These are phyloP conservation scores for Leucoagaricus sp. DNA, from an alignment of 1,284 basidiomycete species.

Conservation along the genomic window DNA sequence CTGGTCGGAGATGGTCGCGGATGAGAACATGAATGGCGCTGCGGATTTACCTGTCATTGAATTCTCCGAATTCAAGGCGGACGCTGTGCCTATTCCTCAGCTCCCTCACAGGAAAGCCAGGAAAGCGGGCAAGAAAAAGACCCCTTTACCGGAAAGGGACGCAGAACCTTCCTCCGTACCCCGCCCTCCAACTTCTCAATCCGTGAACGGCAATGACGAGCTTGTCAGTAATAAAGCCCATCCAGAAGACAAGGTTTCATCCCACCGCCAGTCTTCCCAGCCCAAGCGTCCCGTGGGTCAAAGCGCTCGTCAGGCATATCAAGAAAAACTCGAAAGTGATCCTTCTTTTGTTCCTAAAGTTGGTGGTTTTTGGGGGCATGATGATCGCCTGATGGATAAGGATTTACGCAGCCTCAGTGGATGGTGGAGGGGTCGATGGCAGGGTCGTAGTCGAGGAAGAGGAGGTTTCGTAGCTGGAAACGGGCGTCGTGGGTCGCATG, in stretches of 20 bases:
- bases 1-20: constrained; percentile 86
- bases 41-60: constrained; percentile 78
- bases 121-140: constrained; percentile 34
- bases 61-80: constrained; percentile 64
- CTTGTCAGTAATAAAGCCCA: constrained; percentile 19
- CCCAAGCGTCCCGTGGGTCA: constrained; percentile 48
- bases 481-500: constrained; percentile 60
- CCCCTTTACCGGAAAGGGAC: constrained; percentile 14
- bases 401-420: constrained; percentile 73
- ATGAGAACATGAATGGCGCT: constrained; percentile 58
- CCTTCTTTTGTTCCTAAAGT: constrained; percentile 86
- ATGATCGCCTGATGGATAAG: constrained; percentile 80
- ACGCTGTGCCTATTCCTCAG: constrained; percentile 31
- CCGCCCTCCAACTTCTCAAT: neutral
- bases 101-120: constrained; percentile 37
- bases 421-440: constrained; percentile 82
- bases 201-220: constrained; percentile 18
- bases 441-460: constrained; percentile 63
- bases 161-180: constrained; percentile 15
- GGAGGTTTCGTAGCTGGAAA: constrained; percentile 36
- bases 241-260: constrained; percentile 11
- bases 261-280: constrained; percentile 15
- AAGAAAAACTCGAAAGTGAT: constrained; percentile 74
- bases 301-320: constrained; percentile 74
- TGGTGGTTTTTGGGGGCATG: constrained; percentile 90